Percentiles rank a stretch among this genome's conserved stretches.
phyloP scores from a whole-genome alignment of 495 filamentous ascomycete genomes.

The Glutinoglossum americanum region DNA sequence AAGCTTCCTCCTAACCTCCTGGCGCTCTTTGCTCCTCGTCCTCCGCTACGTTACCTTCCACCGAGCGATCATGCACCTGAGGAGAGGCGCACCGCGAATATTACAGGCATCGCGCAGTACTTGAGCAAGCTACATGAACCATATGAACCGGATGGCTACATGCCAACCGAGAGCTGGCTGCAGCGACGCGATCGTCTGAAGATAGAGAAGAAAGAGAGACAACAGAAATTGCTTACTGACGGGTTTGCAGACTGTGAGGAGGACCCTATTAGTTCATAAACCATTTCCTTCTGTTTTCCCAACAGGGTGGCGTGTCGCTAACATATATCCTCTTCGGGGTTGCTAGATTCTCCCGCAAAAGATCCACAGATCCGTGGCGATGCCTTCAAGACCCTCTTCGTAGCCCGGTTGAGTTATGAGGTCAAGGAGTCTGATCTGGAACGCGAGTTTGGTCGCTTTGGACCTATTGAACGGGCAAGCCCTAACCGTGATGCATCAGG shows the following conservation, averaged over 20 bases:
- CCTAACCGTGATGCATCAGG: neutral
- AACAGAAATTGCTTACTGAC: constrained; percentile 42
- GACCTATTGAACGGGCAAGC: constrained; percentile 77
- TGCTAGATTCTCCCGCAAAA: constrained; percentile 42
- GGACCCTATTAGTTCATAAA: constrained; percentile 8
- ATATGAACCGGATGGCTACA: constrained; percentile 30
- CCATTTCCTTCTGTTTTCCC: neutral
- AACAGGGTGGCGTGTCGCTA: constrained; percentile 5
- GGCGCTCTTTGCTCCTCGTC: constrained; percentile 82
- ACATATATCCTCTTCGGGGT: neutral
- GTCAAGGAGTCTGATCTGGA: constrained; percentile 77
- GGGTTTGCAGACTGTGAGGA: constrained; percentile 45
- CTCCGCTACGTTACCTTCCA: constrained; percentile 73
- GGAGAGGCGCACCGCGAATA: constrained; percentile 47
- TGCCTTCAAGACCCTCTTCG: constrained; percentile 85
- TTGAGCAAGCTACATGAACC: constrained; percentile 39
- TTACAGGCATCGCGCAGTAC: constrained; percentile 52
- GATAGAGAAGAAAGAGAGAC: constrained; percentile 47
- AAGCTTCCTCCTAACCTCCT: constrained; percentile 77
- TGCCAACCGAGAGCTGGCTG: constrained; percentile 79
- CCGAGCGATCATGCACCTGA: constrained; percentile 68
- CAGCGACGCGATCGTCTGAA: constrained; percentile 63
- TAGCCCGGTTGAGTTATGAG: constrained; percentile 75
- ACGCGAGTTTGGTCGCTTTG: constrained; percentile 83
- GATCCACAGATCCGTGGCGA: constrained; percentile 79